Conservation (phyloP, 2,329 filamentous ascomycete genomes). For the Emmonsiellopsis sp. region DNA sequence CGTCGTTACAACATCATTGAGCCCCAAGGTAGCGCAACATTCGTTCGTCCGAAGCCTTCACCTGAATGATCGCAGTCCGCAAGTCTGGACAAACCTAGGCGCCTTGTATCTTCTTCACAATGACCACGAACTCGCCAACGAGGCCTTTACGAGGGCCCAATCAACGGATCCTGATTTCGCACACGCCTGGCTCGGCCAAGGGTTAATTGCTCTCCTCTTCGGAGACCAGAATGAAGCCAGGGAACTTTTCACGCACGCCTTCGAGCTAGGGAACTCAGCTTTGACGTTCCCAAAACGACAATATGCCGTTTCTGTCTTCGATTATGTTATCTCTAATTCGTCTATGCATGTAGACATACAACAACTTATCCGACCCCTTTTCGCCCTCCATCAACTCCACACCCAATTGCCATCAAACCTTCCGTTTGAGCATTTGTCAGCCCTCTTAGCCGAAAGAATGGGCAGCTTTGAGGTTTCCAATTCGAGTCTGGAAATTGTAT, state of each 20-base stretch:
- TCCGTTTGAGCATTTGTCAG: slow-evolving; percentile 65
- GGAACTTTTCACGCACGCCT: slow-evolving; percentile 83
- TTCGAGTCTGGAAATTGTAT: slow-evolving; percentile 56
- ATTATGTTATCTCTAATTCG: slow-evolving; percentile 59
- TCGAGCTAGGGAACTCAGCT: slow-evolving; percentile 79
- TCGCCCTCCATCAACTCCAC: slow-evolving; percentile 75
- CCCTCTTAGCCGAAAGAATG: slow-evolving; percentile 73
- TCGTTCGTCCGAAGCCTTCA: slow-evolving; percentile 88
- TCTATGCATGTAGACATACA: slow-evolving; percentile 45
- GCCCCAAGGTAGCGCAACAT: slow-evolving; percentile 82
- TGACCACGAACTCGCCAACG: slow-evolving; percentile 77
- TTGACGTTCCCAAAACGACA: slow-evolving; percentile 65
- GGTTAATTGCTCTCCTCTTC: slow-evolving; percentile 67
- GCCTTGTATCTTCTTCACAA: slow-evolving; percentile 76
- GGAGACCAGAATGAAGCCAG: slow-evolving; percentile 71
- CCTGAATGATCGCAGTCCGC: slow-evolving; percentile 77
- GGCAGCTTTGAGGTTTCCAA: slow-evolving; percentile 59
- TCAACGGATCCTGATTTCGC: slow-evolving; percentile 91
- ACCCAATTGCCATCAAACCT: slow-evolving; percentile 62
- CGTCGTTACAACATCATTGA: slow-evolving; percentile 78
- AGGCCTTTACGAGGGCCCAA: slow-evolving; percentile 82
- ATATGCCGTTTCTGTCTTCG: slow-evolving; percentile 74
- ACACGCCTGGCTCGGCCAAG: slow-evolving; percentile 90
- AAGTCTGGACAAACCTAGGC: slow-evolving; percentile 85
- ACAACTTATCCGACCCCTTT: slow-evolving; percentile 71